Percentiles rank a stretch among this genome's conserved stretches.
Conservation (phyloP, 257 asterid genomes). For the Scutellaria minor region DNA sequence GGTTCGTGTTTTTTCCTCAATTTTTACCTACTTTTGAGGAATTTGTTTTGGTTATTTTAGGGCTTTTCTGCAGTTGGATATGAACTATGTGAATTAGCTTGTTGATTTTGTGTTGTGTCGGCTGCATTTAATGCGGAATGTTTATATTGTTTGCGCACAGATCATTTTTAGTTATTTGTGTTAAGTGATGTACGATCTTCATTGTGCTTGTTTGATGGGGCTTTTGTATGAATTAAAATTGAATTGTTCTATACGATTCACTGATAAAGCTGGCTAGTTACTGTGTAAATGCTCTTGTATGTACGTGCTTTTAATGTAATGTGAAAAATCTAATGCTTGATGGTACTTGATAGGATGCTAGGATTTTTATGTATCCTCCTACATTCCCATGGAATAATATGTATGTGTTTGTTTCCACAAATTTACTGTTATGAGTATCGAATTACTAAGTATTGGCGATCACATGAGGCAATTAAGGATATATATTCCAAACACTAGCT, state of each 20-base stretch:
- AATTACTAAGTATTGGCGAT: not conserved
- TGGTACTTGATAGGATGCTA: not conserved
- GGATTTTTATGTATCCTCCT: not conserved
- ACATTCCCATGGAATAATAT: not conserved
- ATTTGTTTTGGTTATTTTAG: conserved; percentile 3
- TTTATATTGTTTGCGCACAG: not conserved
- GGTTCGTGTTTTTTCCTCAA: conserved; percentile 41
- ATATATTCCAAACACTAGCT: not conserved
- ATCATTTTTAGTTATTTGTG: conserved; percentile 3
- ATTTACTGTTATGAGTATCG: conserved; percentile 1
- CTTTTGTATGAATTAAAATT: conserved; percentile 1
- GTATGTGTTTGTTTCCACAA: not conserved
- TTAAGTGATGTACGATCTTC: not conserved
- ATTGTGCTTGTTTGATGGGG: conserved; percentile 5
- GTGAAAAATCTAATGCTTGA: conserved; percentile 2
- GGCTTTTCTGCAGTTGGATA: conserved; percentile 3
- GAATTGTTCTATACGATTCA: conserved; percentile 3
- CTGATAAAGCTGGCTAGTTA: not conserved
- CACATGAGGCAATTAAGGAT: not conserved
- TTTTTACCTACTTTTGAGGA: not conserved
- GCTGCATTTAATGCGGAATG: conserved; percentile 32
- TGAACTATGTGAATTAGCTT: conserved; percentile 23
- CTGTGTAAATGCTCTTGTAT: not conserved
- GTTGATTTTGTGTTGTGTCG: not conserved
- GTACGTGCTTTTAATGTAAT: not conserved